Evolutionary conservation across 441 rosid genomes (phyloP).

Genomic region (Melastoma candidum): DNA sequence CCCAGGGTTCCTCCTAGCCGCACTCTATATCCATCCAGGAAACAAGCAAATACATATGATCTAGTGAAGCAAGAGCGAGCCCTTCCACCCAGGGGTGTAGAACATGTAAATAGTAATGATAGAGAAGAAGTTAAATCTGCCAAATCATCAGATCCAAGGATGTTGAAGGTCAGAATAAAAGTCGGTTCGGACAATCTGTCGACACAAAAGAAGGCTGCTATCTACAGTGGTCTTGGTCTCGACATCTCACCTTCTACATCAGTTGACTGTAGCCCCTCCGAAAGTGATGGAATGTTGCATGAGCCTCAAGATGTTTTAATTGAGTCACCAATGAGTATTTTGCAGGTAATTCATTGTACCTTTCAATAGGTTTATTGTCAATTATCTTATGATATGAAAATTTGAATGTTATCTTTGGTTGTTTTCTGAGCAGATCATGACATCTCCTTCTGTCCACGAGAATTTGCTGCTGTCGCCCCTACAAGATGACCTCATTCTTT

Average conservation of each 20-base stretch:
- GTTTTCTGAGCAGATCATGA: constrained; percentile 59
- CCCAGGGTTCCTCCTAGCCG: constrained; percentile 29
- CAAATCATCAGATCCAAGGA: constrained; percentile 19
- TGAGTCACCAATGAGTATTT: constrained; percentile 40
- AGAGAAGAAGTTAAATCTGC: constrained; percentile 20
- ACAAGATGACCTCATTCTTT: constrained; percentile 33
- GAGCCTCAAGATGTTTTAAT: constrained; percentile 11
- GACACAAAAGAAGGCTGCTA: constrained; percentile 20
- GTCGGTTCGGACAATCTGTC: constrained; percentile 20
- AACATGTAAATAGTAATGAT: too few species aligned
- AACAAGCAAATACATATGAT: constrained; percentile 30
- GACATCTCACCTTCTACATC: constrained; percentile 36
- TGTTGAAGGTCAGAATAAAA: constrained; percentile 29
- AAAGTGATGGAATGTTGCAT: constrained; percentile 17
- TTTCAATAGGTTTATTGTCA: constrained; percentile 3
- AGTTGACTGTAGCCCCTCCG: constrained; percentile 30
- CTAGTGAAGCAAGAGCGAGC: constrained; percentile 15
- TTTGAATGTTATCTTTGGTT: neutral
- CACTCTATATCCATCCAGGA: constrained; percentile 27
- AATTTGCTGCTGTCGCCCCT: constrained; percentile 50
- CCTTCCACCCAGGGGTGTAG: constrained; percentile 21
- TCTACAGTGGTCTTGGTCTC: constrained; percentile 32
- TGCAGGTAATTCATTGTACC: constrained; percentile 32
- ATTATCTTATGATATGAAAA: neutral
- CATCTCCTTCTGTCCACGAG: constrained; percentile 36